phyloP scores from a whole-genome alignment of 2,329 filamentous ascomycete species.

The Pseudopithomyces maydicus region DNA sequence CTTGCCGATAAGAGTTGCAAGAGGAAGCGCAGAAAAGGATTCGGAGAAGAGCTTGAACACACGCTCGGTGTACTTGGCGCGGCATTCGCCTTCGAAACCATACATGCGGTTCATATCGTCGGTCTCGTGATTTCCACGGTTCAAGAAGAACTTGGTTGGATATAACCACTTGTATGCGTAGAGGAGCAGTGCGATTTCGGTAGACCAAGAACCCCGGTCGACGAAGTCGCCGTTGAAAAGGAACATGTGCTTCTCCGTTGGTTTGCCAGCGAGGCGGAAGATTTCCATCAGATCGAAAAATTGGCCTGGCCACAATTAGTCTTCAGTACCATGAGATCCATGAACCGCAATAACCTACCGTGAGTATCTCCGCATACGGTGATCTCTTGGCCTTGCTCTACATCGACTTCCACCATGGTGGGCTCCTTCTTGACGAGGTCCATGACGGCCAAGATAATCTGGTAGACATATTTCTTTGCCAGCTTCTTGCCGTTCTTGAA shows the following conservation, averaged over 20 bases:
- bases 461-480: slow-evolving; percentile 95
- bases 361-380: slow-evolving; percentile 98
- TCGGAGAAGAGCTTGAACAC: slow-evolving; percentile 98
- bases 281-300: slow-evolving; percentile 98
- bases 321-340: neutral
- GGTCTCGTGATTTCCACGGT: slow-evolving; percentile 97
- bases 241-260: slow-evolving; percentile 86
- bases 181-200: slow-evolving; percentile 90
- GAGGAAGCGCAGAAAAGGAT: slow-evolving; percentile 90
- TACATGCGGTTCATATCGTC: slow-evolving; percentile 99
- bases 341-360: slow-evolving; percentile 58
- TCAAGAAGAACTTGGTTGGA: slow-evolving; percentile 88
- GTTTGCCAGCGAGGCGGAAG: slow-evolving; percentile 87
- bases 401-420: slow-evolving; percentile 93
- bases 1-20: slow-evolving; percentile 88
- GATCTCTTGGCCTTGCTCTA: slow-evolving; percentile 76
- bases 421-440: slow-evolving; percentile 89
- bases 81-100: slow-evolving; percentile 97
- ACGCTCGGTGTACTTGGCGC: slow-evolving; percentile 95
- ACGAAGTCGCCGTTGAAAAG: slow-evolving; percentile 99
- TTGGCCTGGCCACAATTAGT: slow-evolving; percentile 67
- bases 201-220: slow-evolving; percentile 96
- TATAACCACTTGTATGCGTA: slow-evolving; percentile 98
- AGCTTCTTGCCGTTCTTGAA: slow-evolving; percentile 89
- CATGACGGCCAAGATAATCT: slow-evolving; percentile 89